phyloP scores from a whole-genome alignment of 257 asterid genomes.

The Penstemon davidsonii region DNA sequence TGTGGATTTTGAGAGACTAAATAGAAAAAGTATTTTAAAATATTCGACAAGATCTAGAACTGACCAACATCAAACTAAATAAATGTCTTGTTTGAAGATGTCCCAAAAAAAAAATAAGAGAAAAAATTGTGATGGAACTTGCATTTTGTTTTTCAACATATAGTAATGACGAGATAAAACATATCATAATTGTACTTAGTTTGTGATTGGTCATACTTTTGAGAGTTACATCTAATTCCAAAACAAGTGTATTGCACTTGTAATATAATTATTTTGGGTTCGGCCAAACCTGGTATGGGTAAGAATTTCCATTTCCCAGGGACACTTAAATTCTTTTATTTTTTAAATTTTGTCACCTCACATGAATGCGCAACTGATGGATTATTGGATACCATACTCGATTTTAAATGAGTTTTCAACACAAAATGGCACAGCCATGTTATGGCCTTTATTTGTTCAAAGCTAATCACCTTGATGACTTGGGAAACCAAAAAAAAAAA shows the following conservation, averaged over 20 bases:
- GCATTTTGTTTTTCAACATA: constrained; percentile 32
- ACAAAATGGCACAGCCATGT: constrained; percentile 13
- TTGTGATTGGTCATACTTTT: no score
- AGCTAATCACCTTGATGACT: not conserved
- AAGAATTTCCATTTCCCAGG: no score
- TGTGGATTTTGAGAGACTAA: constrained; percentile 30
- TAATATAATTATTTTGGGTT: no score
- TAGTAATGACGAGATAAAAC: constrained; percentile 32
- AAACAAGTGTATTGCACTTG: no score
- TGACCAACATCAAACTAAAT: no score
- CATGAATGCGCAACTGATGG: constrained; percentile 26
- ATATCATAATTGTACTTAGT: not conserved
- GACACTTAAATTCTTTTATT: constrained; percentile 23
- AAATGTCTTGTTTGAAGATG: no score
- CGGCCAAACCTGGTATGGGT: no score
- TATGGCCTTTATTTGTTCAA: not conserved
- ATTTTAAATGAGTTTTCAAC: constrained; percentile 13
- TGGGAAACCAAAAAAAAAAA: no score
- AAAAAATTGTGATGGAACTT: constrained; percentile 2
- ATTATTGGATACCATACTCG: not conserved
- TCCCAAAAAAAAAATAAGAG: no score
- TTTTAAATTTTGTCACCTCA: constrained; percentile 31
- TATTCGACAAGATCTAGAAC: no score
- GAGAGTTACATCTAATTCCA: no score
- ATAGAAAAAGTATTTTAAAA: constrained; percentile 19